phyloP scores from a whole-genome alignment of 1,284 basidiomycete species.

The Trametes sp. region DNA sequence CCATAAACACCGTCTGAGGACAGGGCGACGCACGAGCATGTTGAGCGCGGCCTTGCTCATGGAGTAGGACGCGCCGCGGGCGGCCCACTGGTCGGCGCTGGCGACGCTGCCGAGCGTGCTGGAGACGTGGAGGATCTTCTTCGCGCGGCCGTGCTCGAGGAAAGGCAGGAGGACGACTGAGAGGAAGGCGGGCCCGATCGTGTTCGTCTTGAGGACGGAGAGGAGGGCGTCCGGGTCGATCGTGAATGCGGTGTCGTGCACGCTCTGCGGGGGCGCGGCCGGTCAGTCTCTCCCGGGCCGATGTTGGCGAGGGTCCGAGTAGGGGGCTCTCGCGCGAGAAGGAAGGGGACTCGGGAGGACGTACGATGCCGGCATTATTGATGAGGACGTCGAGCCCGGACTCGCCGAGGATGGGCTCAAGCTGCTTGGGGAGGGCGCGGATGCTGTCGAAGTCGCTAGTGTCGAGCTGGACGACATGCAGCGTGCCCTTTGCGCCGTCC shows the following conservation, averaged over 20 bases:
- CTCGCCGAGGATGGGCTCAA: constrained; percentile 16
- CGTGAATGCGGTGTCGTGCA: constrained; percentile 35
- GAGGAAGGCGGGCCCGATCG: constrained; percentile 44
- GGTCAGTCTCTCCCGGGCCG: background rate
- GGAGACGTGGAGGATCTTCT: constrained; percentile 47
- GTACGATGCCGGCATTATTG: constrained; percentile 48
- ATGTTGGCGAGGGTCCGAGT: too few species aligned
- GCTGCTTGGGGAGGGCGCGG: background rate
- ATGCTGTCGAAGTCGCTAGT: constrained; percentile 31
- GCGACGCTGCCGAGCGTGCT: constrained; percentile 43
- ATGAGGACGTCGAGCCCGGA: constrained; percentile 47
- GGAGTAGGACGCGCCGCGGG: constrained; percentile 37
- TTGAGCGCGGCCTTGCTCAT: constrained; percentile 41
- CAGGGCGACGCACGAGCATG: constrained; percentile 40
- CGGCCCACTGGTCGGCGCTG: constrained; percentile 1
- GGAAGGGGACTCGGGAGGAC: constrained; percentile 13
- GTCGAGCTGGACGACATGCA: constrained; percentile 44
- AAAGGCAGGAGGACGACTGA: constrained; percentile 41
- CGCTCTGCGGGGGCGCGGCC: background rate
- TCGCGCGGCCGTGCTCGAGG: constrained; percentile 43
- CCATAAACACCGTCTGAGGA: background rate
- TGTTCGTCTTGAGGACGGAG: constrained; percentile 40
- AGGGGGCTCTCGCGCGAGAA: too few species aligned
- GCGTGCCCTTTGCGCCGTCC: constrained; percentile 24
- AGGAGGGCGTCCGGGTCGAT: constrained; percentile 32